Conservation (phyloP, 1,284 basidiomycete species). For the Marasmius fiardii region DNA sequence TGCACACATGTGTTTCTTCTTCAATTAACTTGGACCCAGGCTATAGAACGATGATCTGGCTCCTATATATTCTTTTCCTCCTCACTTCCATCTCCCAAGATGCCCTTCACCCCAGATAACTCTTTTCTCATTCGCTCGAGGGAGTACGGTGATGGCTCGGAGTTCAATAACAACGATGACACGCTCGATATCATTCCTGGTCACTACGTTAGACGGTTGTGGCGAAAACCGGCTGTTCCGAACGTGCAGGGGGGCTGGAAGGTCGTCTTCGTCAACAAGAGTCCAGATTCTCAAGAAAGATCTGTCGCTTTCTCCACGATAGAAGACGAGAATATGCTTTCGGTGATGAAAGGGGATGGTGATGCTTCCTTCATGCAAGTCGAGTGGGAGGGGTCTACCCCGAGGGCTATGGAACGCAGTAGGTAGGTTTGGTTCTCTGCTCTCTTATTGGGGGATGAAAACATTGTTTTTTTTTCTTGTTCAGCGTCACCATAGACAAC, state of each 20-base stretch:
- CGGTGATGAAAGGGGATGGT: not conserved
- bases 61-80: not conserved
- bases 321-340: not conserved
- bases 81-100: not conserved
- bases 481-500: conserved; percentile 5
- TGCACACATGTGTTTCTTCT: no score
- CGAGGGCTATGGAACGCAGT: conserved; percentile 9
- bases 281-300: conserved; percentile 10
- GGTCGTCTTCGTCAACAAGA: conserved; percentile 12
- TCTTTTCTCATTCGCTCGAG: conserved; percentile 15
- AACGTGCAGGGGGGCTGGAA: not conserved
- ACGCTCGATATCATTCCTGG: conserved; percentile 13
- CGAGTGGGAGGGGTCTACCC: conserved; percentile 4
- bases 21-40: no score
- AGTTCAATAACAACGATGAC: conserved; percentile 7
- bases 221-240: conserved; percentile 10
- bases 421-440: not conserved
- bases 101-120: conserved; percentile 14
- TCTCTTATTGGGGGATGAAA: not conserved
- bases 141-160: conserved; percentile 17
- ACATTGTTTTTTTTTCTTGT: not conserved
- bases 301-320: conserved; percentile 10
- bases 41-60: no score
- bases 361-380: conserved; percentile 1
- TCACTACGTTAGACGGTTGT: conserved; percentile 18